Evolutionary conservation across 2,329 filamentous ascomycete species (phyloP).

Genomic region (Talaromyces sp.): DNA sequence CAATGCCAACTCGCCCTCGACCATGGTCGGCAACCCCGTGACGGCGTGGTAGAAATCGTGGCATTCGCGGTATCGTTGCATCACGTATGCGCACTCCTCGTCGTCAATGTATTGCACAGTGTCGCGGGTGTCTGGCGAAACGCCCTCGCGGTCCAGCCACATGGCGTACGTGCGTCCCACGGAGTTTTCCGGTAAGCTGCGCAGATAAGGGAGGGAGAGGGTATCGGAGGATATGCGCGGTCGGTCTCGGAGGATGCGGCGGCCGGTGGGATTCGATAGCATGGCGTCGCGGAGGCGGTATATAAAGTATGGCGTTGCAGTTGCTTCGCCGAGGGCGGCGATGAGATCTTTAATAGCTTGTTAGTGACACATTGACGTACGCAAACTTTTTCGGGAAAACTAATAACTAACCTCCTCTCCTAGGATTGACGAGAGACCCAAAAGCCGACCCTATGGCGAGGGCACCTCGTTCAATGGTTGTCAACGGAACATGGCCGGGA

Average conservation of each 20-base stretch:
- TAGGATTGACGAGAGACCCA: conserved; percentile 64
- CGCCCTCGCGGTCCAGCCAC: conserved; percentile 93
- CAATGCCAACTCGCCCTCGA: conserved; percentile 95
- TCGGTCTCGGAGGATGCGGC: conserved; percentile 83
- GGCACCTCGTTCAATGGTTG: conserved; percentile 66
- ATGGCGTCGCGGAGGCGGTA: conserved; percentile 86
- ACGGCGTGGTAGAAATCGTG: conserved; percentile 98
- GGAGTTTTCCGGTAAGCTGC: conserved; percentile 64
- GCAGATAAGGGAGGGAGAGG: conserved; percentile 65
- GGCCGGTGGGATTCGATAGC: conserved; percentile 77
- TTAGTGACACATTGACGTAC: not conserved
- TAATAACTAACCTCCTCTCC: conserved; percentile 61
- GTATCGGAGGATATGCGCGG: conserved; percentile 78
- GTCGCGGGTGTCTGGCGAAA: conserved; percentile 83
- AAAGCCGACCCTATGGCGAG: conserved; percentile 62
- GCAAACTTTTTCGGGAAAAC: not conserved
- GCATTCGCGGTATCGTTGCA: conserved; percentile 95
- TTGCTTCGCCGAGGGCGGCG: conserved; percentile 88
- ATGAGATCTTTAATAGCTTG: conserved; percentile 66
- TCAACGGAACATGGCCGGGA: conserved; percentile 87
- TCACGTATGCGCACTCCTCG: conserved; percentile 93
- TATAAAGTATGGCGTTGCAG: conserved; percentile 92
- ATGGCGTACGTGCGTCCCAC: conserved; percentile 78
- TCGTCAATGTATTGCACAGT: conserved; percentile 87
- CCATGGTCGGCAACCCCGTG: conserved; percentile 80